phyloP scores from a whole-genome alignment of 2,329 filamentous ascomycete species.

The Myriosclerotinia curreyana region DNA sequence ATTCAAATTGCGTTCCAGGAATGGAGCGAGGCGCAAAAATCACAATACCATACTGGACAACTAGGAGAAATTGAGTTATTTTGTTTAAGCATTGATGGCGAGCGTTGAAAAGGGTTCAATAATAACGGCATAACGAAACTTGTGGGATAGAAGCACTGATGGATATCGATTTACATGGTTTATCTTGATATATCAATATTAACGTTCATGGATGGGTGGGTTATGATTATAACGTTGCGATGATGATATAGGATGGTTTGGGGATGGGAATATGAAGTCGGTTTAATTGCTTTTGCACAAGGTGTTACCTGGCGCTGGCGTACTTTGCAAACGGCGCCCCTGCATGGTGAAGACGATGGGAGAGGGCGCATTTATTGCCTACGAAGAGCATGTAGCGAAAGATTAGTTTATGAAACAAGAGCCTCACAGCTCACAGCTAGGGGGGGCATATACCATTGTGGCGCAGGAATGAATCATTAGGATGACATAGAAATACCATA shows the following conservation, averaged over 20 bases:
- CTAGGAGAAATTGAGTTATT: constrained; percentile 89
- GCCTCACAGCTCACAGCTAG: constrained; percentile 16
- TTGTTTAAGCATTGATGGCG: constrained; percentile 54
- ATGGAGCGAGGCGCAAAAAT: constrained; percentile 75
- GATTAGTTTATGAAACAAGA: constrained; percentile 17
- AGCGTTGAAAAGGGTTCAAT: constrained; percentile 21
- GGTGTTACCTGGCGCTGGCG: constrained; percentile 30
- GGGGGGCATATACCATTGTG: constrained; percentile 15
- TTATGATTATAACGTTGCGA: constrained; percentile 37
- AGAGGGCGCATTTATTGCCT: constrained; percentile 24
- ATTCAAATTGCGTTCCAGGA: constrained; percentile 94
- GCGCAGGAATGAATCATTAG: constrained; percentile 14
- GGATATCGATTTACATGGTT: constrained; percentile 16
- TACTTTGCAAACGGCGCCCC: constrained; percentile 27
- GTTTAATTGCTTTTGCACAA: constrained; percentile 25
- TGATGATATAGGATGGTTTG: constrained; percentile 33
- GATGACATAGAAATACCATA: constrained; percentile 19
- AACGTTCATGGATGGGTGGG: constrained; percentile 27
- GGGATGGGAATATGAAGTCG: constrained; percentile 27
- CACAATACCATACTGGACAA: constrained; percentile 60
- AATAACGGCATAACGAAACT: background rate
- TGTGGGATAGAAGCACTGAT: constrained; percentile 11
- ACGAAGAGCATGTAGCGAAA: constrained; percentile 13
- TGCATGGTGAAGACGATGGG: constrained; percentile 22
- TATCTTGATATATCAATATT: constrained; percentile 26